Conservation (phyloP, 106 monocot genomes). For the Xerophyta viscosa region DNA sequence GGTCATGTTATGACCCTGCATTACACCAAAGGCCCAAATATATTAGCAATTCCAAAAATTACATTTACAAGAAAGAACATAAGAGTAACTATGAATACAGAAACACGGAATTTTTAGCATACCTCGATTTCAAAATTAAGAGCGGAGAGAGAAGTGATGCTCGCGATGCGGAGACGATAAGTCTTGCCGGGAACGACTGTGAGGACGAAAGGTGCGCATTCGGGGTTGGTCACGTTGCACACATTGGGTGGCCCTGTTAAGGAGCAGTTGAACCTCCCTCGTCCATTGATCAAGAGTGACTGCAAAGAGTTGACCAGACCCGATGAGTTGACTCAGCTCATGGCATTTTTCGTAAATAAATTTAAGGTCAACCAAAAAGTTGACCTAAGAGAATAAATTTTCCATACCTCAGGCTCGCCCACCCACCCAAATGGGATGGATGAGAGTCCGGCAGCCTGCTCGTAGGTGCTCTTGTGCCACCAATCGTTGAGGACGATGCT, state of each 20-base stretch:
- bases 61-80: too few relatives aligned
- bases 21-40: slow-evolving; percentile 54
- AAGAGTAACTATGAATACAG: too few relatives aligned
- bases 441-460: slow-evolving; percentile 54
- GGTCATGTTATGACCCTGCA: slow-evolving; percentile 64
- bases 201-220: slow-evolving; percentile 52
- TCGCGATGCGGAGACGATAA: slow-evolving; percentile 59
- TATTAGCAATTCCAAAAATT: too few relatives aligned
- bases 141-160: slow-evolving; percentile 76
- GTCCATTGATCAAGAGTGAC: slow-evolving; percentile 73
- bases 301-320: slow-evolving; percentile 23
- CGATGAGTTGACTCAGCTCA: too few relatives aligned
- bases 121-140: slow-evolving; percentile 89
- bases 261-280: slow-evolving; percentile 73
- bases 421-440: slow-evolving; percentile 74
- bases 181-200: slow-evolving; percentile 65
- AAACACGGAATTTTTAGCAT: too few relatives aligned
- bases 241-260: background rate
- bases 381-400: background rate
- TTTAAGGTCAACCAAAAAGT: background rate
- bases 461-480: slow-evolving; percentile 43
- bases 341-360: too few relatives aligned
- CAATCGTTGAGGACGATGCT: slow-evolving; percentile 71
- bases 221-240: slow-evolving; percentile 41
- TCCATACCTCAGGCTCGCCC: slow-evolving; percentile 71